Conservation (phyloP, 2,329 filamentous ascomycete genomes). For the Teratosphaeria epicoccoides region DNA sequence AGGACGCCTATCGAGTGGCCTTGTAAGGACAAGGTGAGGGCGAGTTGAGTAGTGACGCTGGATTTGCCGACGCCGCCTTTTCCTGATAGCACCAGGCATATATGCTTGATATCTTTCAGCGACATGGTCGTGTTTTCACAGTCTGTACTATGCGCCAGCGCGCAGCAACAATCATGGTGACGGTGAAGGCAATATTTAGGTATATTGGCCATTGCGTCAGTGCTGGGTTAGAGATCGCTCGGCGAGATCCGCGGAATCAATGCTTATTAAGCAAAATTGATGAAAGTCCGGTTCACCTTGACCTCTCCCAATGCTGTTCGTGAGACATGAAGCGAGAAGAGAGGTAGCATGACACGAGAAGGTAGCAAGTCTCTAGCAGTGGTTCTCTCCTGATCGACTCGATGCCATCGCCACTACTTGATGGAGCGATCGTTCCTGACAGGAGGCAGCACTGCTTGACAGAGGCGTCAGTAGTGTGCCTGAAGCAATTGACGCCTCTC, state of each 20-base stretch:
- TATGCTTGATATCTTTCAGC: slow-evolving; percentile 4
- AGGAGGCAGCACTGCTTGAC: too few relatives aligned
- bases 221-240: neutral
- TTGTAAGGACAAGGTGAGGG: slow-evolving; percentile 72
- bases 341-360: too few relatives aligned
- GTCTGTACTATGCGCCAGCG: neutral
- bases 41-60: slow-evolving; percentile 91
- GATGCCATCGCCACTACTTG: neutral
- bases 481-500: too few relatives aligned
- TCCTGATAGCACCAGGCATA: slow-evolving; percentile 67
- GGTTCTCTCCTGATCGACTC: neutral
- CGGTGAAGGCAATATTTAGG: too few relatives aligned
- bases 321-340: too few relatives aligned
- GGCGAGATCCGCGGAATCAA: neutral
- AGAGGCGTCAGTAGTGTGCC: too few relatives aligned
- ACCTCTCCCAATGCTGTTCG: neutral
- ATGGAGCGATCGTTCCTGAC: neutral
- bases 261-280: neutral
- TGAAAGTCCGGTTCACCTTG: neutral
- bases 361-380: too few relatives aligned
- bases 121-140: neutral
- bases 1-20: slow-evolving; percentile 89
- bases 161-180: neutral
- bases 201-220: neutral
- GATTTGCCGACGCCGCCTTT: slow-evolving; percentile 98